These are phyloP conservation scores for Marasmius oreades DNA, from an alignment of 1,284 basidiomycete species.

Conservation along the genomic window DNA sequence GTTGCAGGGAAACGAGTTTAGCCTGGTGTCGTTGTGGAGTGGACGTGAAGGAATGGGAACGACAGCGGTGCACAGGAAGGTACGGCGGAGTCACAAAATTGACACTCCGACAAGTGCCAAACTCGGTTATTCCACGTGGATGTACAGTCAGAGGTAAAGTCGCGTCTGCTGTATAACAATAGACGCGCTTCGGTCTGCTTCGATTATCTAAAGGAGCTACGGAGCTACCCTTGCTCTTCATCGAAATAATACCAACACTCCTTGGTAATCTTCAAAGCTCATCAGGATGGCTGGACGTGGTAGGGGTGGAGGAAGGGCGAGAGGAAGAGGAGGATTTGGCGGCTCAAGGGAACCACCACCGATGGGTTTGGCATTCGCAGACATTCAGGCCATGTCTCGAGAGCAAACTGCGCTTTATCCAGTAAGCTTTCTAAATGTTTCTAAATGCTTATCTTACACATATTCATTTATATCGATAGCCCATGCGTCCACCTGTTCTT, in stretches of 20 bases:
- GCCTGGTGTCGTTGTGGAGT: slow-evolving; percentile 5
- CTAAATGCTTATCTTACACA: neutral
- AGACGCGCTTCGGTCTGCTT: too few relatives aligned
- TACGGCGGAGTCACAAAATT: slow-evolving; percentile 1
- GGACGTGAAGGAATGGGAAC: slow-evolving; percentile 17
- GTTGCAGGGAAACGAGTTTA: slow-evolving; percentile 5
- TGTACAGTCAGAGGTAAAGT: too few relatives aligned
- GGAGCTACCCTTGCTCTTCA: neutral
- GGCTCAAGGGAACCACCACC: slow-evolving; percentile 53
- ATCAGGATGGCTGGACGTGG: slow-evolving; percentile 34
- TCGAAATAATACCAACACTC: too few relatives aligned
- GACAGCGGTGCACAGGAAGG: slow-evolving; percentile 11
- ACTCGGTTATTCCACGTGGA: too few relatives aligned
- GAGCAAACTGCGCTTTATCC: slow-evolving; percentile 77
- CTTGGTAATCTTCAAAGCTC: neutral
- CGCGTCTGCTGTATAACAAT: too few relatives aligned
- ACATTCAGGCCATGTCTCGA: slow-evolving; percentile 69
- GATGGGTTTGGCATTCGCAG: slow-evolving; percentile 76
- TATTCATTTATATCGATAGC: slow-evolving; percentile 32
- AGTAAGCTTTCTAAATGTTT: slow-evolving; percentile 39
- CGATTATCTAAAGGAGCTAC: neutral
- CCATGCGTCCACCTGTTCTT: slow-evolving; percentile 60
- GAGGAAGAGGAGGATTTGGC: slow-evolving; percentile 53
- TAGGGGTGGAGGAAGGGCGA: slow-evolving; percentile 57
- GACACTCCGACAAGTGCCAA: neutral